Conservation (phyloP, 2,329 filamentous ascomycete genomes). For the Colletotrichum sp. region DNA sequence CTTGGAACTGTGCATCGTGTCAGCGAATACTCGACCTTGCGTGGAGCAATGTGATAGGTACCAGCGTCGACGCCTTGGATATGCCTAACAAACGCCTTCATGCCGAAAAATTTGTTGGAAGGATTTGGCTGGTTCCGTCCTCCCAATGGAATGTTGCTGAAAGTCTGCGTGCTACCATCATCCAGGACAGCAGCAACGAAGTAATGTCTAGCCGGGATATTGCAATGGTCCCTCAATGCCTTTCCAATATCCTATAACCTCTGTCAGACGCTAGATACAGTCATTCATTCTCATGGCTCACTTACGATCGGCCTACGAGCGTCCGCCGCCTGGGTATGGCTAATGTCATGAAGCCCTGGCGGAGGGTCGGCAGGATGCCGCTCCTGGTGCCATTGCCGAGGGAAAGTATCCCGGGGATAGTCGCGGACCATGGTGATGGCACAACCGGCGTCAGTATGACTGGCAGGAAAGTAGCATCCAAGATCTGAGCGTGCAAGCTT, state of each 20-base stretch:
- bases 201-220: conserved; percentile 55
- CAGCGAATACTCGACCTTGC: background rate
- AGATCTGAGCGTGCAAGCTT: background rate
- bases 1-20: conserved; percentile 30
- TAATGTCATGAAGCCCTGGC: conserved; percentile 12
- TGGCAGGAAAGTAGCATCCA: background rate
- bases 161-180: conserved; percentile 44
- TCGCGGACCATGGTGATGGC: conserved; percentile 44
- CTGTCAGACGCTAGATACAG: background rate
- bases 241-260: conserved; percentile 51
- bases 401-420: conserved; percentile 42
- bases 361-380: conserved; percentile 26
- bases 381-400: conserved; percentile 37
- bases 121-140: conserved; percentile 41
- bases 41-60: conserved; percentile 27
- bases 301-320: conserved; percentile 20
- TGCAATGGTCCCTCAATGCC: conserved; percentile 56
- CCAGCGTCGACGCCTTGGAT: conserved; percentile 43
- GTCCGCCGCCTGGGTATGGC: conserved; percentile 19
- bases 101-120: conserved; percentile 52
- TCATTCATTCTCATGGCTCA: background rate
- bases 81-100: conserved; percentile 42
- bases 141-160: conserved; percentile 41
- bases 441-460: background rate
- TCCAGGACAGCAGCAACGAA: conserved; percentile 58